Base-by-base conservation (phyloP, 345 rosid genomes). In the Eucalyptus albens region DNA sequence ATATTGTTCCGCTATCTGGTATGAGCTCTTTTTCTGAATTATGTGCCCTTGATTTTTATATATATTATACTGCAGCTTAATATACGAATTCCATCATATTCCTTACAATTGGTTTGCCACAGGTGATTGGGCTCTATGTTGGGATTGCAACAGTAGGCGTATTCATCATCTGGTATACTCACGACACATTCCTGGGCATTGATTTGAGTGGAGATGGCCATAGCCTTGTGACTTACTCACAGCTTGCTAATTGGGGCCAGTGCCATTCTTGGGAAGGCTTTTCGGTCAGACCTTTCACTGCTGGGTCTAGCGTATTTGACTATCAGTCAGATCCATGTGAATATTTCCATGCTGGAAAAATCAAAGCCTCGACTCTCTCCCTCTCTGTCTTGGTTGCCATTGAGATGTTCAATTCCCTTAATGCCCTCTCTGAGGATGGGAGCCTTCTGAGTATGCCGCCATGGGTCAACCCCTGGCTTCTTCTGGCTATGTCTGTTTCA, bases 1-100 rank as follows among this genome's bases (percentile, higher is more conserved):
- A 98, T 98, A 90, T 94, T 98, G 90, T 93, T 98, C 95, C 99
- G 98, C n/a, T 98, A 98, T 92, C 90, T 98, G 98, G 99, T 98
- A 94, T 31, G 22, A 27, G 50, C 31, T 6, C 29, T 69, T 55
- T 27, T 55, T 86, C 14, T 21, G 82, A 67, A 44, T 31, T 45
- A 11, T 17, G n/a, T 15, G 31, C 19, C 15, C 21, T 51, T 62
- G 65, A 55, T 47, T 45, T 60, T 49, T 65, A 45, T 86, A 16
- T 17, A 14, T 37, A 42, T 7, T 27, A 10, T 69, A 53, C 1
- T 77, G 85, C 47, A 77, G 85, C 85, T 21, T 77, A 6, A 77
- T 21, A 17, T 21, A 72, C 11, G 3, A n/a, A 26, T 31, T 81
- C 77, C 83, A 26, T 37, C 27, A 51, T 77, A 56, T n/a, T 29